A percentile compares a stretch with the other conserved stretches of the same genome.
phyloP scores from a whole-genome alignment of 139 green algal genomes.

The Pleodorina starrii region DNA sequence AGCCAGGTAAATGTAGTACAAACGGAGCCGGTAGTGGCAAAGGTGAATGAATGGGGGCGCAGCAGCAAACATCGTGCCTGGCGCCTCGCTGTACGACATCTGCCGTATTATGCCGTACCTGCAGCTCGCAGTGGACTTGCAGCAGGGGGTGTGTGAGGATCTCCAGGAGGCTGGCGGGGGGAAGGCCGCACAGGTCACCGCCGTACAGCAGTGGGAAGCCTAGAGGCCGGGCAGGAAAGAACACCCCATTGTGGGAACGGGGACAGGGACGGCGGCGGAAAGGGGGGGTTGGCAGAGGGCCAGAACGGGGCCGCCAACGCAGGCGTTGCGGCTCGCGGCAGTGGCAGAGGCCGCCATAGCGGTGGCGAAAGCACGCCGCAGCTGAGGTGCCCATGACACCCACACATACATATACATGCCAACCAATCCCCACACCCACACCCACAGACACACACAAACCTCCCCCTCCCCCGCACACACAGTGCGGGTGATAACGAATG shows the following conservation, averaged over 20 bases:
- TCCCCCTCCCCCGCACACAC: neutral
- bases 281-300: neutral
- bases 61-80: too few relatives aligned
- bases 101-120: conserved; percentile 40
- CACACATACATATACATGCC: too few relatives aligned
- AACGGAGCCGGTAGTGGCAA: too few relatives aligned
- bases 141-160: conserved; percentile 46
- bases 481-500: too few relatives aligned
- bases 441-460: neutral
- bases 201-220: conserved; percentile 55
- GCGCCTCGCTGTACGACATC: too few relatives aligned
- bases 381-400: too few relatives aligned
- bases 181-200: conserved; percentile 45
- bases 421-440: neutral
- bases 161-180: conserved; percentile 51
- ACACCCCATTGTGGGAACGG: neutral
- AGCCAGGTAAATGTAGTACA: too few relatives aligned
- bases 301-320: too few relatives aligned
- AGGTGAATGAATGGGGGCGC: too few relatives aligned
- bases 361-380: too few relatives aligned
- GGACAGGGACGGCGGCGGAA: neutral
- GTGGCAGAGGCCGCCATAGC: too few relatives aligned
- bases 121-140: conserved; percentile 58
- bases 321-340: too few relatives aligned
- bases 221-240: neutral